Conservation (phyloP, 805 yeast genomes). For the Lipomyces oligophaga region DNA sequence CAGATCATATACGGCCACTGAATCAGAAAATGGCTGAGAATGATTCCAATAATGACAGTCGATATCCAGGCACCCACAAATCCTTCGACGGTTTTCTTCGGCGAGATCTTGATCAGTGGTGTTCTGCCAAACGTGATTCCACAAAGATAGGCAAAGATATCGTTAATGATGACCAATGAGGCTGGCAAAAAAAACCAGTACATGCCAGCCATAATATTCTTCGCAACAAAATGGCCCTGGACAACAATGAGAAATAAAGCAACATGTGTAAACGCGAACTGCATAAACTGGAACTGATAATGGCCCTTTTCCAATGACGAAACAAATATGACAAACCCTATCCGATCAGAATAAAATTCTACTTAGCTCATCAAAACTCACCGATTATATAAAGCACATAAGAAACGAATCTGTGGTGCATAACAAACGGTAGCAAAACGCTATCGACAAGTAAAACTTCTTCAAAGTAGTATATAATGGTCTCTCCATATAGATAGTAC, state of each 20-base stretch:
- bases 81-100: slow-evolving; percentile 97
- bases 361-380: background rate
- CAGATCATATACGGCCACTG: slow-evolving; percentile 76
- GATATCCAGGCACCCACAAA: slow-evolving; percentile 97
- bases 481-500: slow-evolving; percentile 84
- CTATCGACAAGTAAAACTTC: slow-evolving; percentile 51
- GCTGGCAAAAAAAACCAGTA: slow-evolving; percentile 94
- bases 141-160: slow-evolving; percentile 92
- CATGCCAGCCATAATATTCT: slow-evolving; percentile 84
- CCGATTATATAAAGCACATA: slow-evolving; percentile 61
- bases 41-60: slow-evolving; percentile 69
- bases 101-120: slow-evolving; percentile 87
- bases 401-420: slow-evolving; percentile 78
- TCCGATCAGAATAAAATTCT: background rate
- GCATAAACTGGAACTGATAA: slow-evolving; percentile 88
- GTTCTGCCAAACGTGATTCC: slow-evolving; percentile 95
- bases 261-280: slow-evolving; percentile 91
- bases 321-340: slow-evolving; percentile 88
- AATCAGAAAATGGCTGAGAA: slow-evolving; percentile 60
- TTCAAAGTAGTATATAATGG: slow-evolving; percentile 64
- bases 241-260: slow-evolving; percentile 80
- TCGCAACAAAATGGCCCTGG: slow-evolving; percentile 90
- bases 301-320: slow-evolving; percentile 83
- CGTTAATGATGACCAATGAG: slow-evolving; percentile 86
- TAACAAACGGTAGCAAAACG: slow-evolving; percentile 54